Evolutionary conservation across 2,329 filamentous ascomycete species (phyloP), one percentile per base, ranked within the genome.

Genomic region (Fusarium tjaetaba): DNA sequence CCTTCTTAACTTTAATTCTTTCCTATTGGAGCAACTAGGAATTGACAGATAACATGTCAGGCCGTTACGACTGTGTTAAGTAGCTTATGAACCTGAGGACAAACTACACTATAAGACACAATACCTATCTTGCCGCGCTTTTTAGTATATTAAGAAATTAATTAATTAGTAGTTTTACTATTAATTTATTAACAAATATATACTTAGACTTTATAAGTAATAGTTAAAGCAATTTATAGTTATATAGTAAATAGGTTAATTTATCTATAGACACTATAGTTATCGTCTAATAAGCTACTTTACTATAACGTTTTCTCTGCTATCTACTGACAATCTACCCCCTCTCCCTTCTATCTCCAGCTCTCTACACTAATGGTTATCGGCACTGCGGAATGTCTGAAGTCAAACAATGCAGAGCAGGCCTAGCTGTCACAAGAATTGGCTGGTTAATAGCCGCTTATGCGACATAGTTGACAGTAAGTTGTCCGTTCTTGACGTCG

Each of bases 381-480:
- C 9, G 5, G 7, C 4, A 24, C 8, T 1, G 13, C 16, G 7
- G 7, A 14, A 61, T 55, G 11, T n/a, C 11, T 28, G 0, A 13
- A 28, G 11, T 8, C 14, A 5, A n/a, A 6, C 14, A 28, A 24
- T 4, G 1, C 11, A 1, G 2, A 38, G 3, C 4, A 28, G 26
- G 9, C 30, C 15, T 26, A 5, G 5, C 18, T 14, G 26, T 48
- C 7, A 1, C 4, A n/a, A 32, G 14, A 26, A 1, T 39, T n/a
- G 18, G n/a, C 3, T 5, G 3, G 9, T 7, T 2, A 6, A 11
- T 48, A 11, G 45, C 45, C 10, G 22, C 14, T 48, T 48, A 48
- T 30, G 60, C 26, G 14, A 65, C 61, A 11, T 39, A 62, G 45
- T 65, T 65, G 4, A 65, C 57, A 16, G 61, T 65, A 0, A 65